These are phyloP conservation scores for Colletotrichum incanum DNA, from an alignment of 2,329 filamentous ascomycete genomes.

Conservation along the genomic window DNA sequence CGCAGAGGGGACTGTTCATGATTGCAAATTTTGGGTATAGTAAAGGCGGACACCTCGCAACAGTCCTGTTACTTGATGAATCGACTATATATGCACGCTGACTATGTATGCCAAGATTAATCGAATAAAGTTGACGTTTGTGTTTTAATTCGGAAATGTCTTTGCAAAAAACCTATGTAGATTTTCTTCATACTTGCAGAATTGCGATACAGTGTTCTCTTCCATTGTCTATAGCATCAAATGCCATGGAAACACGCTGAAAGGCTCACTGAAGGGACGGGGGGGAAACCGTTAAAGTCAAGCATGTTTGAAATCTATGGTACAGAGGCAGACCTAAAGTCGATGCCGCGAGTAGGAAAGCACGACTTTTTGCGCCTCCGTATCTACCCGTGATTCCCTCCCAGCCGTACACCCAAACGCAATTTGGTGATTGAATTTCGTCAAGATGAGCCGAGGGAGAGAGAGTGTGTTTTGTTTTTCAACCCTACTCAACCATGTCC, in stretches of 20 bases:
- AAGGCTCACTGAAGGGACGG: background rate
- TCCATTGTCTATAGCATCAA: background rate
- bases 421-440: constrained; percentile 9
- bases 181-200: no score
- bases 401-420: constrained; percentile 28
- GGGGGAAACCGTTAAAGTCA: constrained; percentile 28
- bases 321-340: constrained; percentile 43
- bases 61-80: no score
- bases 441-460: constrained; percentile 29
- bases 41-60: no score
- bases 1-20: background rate
- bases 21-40: no score
- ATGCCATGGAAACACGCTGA: background rate
- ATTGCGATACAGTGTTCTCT: no score
- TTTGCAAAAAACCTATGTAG: no score
- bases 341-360: constrained; percentile 35
- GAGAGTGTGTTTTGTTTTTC: constrained; percentile 21
- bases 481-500: constrained; percentile 41
- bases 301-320: constrained; percentile 42
- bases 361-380: constrained; percentile 41
- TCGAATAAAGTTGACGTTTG: no score
- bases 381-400: constrained; percentile 29
- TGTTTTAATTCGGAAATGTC: no score
- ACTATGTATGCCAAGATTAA: no score
- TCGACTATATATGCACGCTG: no score